Evolutionary conservation across 345 rosid genomes (phyloP).

Genomic region (Combretum micranthum): DNA sequence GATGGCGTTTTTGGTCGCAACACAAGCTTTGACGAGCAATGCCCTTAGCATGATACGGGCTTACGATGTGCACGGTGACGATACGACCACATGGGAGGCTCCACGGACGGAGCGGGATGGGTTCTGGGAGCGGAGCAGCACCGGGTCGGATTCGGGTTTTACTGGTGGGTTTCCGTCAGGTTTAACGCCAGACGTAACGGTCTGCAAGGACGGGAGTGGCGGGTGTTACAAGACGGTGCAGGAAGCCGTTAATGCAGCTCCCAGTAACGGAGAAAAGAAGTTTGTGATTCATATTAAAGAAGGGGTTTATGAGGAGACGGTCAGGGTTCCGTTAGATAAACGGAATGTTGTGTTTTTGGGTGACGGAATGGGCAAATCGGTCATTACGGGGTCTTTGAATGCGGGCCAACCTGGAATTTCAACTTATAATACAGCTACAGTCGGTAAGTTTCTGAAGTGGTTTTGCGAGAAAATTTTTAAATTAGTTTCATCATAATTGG

Average conservation of each 20-base stretch:
- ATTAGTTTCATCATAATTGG: not conserved
- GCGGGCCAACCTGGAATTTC: slow-evolving; percentile 24
- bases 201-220: slow-evolving; percentile 21
- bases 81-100: slow-evolving; percentile 21
- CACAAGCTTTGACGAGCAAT: slow-evolving; percentile 26
- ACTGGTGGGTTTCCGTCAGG: slow-evolving; percentile 15
- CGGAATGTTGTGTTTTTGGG: slow-evolving; percentile 36
- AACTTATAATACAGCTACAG: slow-evolving; percentile 35
- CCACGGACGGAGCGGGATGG: slow-evolving; percentile 41
- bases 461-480: not conserved
- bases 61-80: slow-evolving; percentile 24
- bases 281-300: slow-evolving; percentile 33
- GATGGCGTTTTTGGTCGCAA: slow-evolving; percentile 26
- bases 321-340: slow-evolving; percentile 33
- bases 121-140: slow-evolving; percentile 12
- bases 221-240: slow-evolving; percentile 33
- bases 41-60: slow-evolving; percentile 33
- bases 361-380: slow-evolving; percentile 38
- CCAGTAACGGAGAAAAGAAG: slow-evolving; percentile 15
- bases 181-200: slow-evolving; percentile 27
- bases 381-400: slow-evolving; percentile 26
- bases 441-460: slow-evolving; percentile 15
- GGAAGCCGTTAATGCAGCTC: slow-evolving; percentile 42
- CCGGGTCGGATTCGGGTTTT: slow-evolving; percentile 6
- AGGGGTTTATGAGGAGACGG: slow-evolving; percentile 35